Evolutionary conservation across 163 green algal species (phyloP).

Genomic region (Scenedesmus sp.): DNA sequence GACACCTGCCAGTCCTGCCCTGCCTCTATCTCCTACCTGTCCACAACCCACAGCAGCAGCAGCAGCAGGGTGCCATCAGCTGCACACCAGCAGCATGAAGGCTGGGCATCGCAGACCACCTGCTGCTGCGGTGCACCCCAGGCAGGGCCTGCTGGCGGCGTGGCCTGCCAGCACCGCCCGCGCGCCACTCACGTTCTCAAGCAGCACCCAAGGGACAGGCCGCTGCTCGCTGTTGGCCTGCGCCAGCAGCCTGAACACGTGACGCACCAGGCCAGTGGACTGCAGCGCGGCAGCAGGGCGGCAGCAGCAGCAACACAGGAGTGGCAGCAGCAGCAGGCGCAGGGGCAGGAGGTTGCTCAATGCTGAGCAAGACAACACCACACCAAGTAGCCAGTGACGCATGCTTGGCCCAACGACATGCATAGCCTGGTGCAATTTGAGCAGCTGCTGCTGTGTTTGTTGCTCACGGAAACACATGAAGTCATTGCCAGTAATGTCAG

Average conservation of each 20-base stretch:
- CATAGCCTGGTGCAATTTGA: too few relatives aligned
- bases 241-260: conserved; percentile 90
- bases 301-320: conserved; percentile 1
- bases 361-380: too few relatives aligned
- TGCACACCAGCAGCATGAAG: not conserved
- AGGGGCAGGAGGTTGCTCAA: not conserved
- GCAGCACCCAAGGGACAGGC: conserved; percentile 89
- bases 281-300: conserved; percentile 54
- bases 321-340: conserved; percentile 15
- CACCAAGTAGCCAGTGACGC: too few relatives aligned
- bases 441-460: too few relatives aligned
- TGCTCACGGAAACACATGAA: too few relatives aligned
- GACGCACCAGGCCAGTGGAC: conserved; percentile 83
- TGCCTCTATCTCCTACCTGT: too few relatives aligned
- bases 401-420: too few relatives aligned
- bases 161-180: not conserved
- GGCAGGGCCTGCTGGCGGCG: not conserved
- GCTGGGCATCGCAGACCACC: not conserved
- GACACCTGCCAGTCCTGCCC: too few relatives aligned
- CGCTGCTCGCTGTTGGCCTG: conserved; percentile 63
- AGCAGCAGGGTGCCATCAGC: not conserved
- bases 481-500: too few relatives aligned
- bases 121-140: not conserved
- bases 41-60: not conserved
- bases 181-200: conserved; percentile 86